Percentiles rank a stretch among this genome's conserved stretches.
These are phyloP conservation scores for Smittium culicis DNA, from an alignment of 371 early-diverging fungal genomes.

Conservation along the genomic window DNA sequence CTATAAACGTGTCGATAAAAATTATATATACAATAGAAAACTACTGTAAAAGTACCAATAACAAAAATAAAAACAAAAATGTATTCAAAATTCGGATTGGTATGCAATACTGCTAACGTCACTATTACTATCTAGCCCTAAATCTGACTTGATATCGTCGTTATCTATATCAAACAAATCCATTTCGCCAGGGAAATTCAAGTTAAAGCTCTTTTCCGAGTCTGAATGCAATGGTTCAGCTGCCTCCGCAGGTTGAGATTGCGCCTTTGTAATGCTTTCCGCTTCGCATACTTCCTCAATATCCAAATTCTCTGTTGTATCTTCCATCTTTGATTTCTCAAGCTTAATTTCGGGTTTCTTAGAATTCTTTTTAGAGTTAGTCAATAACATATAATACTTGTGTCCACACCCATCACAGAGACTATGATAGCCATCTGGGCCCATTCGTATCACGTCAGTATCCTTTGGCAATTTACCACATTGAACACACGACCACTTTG, in stretches of 20 bases:
- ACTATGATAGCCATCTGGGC: constrained; percentile 14
- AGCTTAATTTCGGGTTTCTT: not conserved
- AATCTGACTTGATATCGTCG: not conserved
- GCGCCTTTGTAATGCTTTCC: not conserved
- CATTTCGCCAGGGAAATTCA: not conserved
- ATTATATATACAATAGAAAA: too few relatives aligned
- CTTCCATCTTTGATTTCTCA: not conserved
- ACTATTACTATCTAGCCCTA: not conserved
- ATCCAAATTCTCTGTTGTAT: not conserved
- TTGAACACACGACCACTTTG: constrained; percentile 1
- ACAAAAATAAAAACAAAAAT: not conserved
- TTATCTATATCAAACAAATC: not conserved
- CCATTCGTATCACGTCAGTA: constrained; percentile 8
- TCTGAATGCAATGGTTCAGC: not conserved
- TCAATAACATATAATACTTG: constrained; percentile 12
- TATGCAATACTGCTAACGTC: not conserved
- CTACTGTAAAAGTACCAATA: too few relatives aligned
- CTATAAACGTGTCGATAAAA: too few relatives aligned
- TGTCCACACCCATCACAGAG: constrained; percentile 12
- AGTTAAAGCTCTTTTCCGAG: not conserved
- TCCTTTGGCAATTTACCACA: constrained; percentile 3
- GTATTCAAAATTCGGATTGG: not conserved
- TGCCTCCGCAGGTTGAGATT: not conserved
- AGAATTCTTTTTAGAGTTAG: not conserved
- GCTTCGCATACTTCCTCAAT: not conserved